Evolutionary conservation across 352 stramenopile species (phyloP).

Genomic region (Elongisporangium prolatum): DNA sequence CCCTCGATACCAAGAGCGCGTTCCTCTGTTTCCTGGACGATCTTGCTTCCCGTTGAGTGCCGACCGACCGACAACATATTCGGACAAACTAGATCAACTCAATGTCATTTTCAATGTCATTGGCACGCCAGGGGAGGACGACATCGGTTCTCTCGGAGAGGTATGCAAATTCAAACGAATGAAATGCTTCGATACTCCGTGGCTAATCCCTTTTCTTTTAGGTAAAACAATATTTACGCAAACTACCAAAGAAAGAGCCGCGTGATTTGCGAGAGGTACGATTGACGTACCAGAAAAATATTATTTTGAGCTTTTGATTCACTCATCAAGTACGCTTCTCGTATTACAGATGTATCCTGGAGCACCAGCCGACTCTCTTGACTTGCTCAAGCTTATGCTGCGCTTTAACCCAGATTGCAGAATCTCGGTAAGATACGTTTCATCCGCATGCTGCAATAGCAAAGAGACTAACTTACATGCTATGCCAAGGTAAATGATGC

Average conservation of each 20-base stretch:
- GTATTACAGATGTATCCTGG: slow-evolving; percentile 69
- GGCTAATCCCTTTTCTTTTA: background rate
- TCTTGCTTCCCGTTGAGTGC: slow-evolving; percentile 86
- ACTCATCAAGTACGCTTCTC: slow-evolving; percentile 2
- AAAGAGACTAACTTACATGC: background rate
- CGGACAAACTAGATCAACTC: slow-evolving; percentile 89
- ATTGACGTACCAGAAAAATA: background rate
- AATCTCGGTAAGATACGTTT: slow-evolving; percentile 58
- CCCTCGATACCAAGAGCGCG: slow-evolving; percentile 79
- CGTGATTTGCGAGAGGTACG: slow-evolving; percentile 65
- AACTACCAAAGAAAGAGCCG: slow-evolving; percentile 79
- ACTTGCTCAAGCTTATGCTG: slow-evolving; percentile 85
- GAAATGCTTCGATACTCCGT: background rate
- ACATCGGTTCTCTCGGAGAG: slow-evolving; percentile 79
- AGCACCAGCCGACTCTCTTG: slow-evolving; percentile 69
- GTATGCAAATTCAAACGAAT: slow-evolving; percentile 5
- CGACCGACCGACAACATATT: slow-evolving; percentile 79
- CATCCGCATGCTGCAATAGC: background rate
- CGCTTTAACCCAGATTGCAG: slow-evolving; percentile 75
- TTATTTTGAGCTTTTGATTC: slow-evolving; percentile 5
- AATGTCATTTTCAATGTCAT: slow-evolving; percentile 97
- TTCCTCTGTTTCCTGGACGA: slow-evolving; percentile 76
- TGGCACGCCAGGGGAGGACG: slow-evolving; percentile 88
- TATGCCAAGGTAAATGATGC: slow-evolving; percentile 82
- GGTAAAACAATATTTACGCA: slow-evolving; percentile 84